Percentiles rank a stretch among this genome's conserved stretches.
These are phyloP conservation scores for Claviceps pazoutovae DNA, from an alignment of 2,329 filamentous ascomycete species.

Conservation along the genomic window DNA sequence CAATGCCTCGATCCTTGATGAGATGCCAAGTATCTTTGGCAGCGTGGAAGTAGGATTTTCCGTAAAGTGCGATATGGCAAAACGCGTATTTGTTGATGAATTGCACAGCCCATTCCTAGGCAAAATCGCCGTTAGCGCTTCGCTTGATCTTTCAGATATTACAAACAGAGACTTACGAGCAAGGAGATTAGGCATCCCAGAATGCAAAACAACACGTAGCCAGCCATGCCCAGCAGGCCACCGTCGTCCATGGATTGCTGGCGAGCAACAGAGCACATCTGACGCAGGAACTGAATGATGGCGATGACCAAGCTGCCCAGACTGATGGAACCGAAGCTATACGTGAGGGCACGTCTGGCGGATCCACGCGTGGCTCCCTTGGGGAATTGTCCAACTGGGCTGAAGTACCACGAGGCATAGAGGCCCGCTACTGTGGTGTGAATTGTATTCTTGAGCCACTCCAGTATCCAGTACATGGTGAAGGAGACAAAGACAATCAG, in stretches of 20 bases:
- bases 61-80: constrained; percentile 84
- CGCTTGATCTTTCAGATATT: not conserved
- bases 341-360: constrained; percentile 67
- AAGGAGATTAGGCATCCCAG: constrained; percentile 63
- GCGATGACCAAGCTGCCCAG: constrained; percentile 77
- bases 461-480: constrained; percentile 84
- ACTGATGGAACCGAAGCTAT: constrained; percentile 84
- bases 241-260: constrained; percentile 51
- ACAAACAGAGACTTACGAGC: constrained; percentile 24
- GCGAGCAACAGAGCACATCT: constrained; percentile 66
- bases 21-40: constrained; percentile 84
- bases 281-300: constrained; percentile 72
- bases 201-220: constrained; percentile 54
- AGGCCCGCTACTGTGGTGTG: constrained; percentile 79
- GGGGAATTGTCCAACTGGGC: constrained; percentile 48
- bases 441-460: constrained; percentile 88
- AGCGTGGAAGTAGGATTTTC: constrained; percentile 71
- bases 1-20: constrained; percentile 85
- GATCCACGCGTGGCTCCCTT: constrained; percentile 72
- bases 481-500: constrained; percentile 80
- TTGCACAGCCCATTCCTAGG: constrained; percentile 61
- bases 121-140: not conserved
- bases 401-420: constrained; percentile 91
- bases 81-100: constrained; percentile 91
- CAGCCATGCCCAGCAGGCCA: constrained; percentile 56